Base-by-base conservation (phyloP, 768 basidiomycete species). In the Chalciporus chontae region DNA sequence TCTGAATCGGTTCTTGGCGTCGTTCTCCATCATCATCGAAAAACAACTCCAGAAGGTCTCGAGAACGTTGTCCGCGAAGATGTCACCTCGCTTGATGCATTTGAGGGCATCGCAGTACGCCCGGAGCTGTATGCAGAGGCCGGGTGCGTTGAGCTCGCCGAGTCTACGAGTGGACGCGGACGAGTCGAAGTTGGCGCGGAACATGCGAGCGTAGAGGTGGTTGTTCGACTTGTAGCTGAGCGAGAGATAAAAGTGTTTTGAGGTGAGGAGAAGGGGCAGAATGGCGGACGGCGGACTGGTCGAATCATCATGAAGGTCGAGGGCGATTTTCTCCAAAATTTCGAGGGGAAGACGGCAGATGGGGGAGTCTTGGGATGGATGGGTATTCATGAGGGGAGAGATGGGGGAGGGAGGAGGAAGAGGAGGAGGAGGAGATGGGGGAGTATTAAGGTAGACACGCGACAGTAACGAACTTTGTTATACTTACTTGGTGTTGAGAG, bases 11-110 rank as follows among this genome's bases (percentile, higher is more conserved):
- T 88, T 88, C 61, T 75, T 76, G 29, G 83, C 84, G 64, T 87
- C 85, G 66, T 84, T 80, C 53, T 87, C 85, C 4, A 78, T 66
- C 63, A 84, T 62, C 73, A 88, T 77, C 38, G 84, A 57, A 45
- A 76, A 79, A 5, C 73, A 72, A 0, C 65, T 67, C 67, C 76
- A 77, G 18, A 88, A 71, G 1, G 68, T 58, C 0, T 65, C 56
- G 11, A 63, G 55, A 50, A 71, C 18, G 31, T 49, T 31, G 19
- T 47, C 23, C 13, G 78, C 72, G 18, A 67, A 52, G 38, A 73
- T 56, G 48, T 76, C 55, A 23, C 60, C 55, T 1, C 53, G 40
- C 48, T 73, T 64, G 43, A 76, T 58, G 40, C 52, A 58, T 17
- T 47, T 53, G 45, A 73, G 55, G 4, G 69, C 59, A 34, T 11